phyloP scores from a whole-genome alignment of 2,329 filamentous ascomycete species.

The Lasiodiplodia sp. region DNA sequence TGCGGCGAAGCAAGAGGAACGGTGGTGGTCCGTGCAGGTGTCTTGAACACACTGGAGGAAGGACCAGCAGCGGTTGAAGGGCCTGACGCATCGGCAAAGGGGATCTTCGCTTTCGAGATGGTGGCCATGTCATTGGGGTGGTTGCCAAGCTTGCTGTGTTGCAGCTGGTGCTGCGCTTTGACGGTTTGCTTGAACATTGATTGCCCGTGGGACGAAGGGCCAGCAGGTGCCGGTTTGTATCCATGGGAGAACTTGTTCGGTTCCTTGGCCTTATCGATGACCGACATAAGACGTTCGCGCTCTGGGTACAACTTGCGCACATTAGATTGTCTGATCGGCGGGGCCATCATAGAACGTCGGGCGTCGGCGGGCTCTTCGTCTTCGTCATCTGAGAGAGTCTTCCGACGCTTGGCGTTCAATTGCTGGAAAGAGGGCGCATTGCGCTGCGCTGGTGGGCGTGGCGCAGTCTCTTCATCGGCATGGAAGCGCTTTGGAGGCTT shows the following conservation, averaged over 20 bases:
- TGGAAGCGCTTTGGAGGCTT: slow-evolving; percentile 76
- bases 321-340: slow-evolving; percentile 82
- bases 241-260: slow-evolving; percentile 68
- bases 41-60: slow-evolving; percentile 64
- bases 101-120: slow-evolving; percentile 85
- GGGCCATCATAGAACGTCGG: slow-evolving; percentile 75
- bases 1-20: slow-evolving; percentile 77
- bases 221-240: slow-evolving; percentile 66
- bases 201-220: slow-evolving; percentile 51
- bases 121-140: slow-evolving; percentile 86
- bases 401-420: slow-evolving; percentile 78
- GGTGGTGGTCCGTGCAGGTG: slow-evolving; percentile 66
- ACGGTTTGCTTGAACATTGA: slow-evolving; percentile 70
- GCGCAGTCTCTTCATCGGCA: slow-evolving; percentile 64
- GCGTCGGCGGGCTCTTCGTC: slow-evolving; percentile 68
- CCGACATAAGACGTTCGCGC: slow-evolving; percentile 30
- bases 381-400: slow-evolving; percentile 69
- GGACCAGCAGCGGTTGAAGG: slow-evolving; percentile 33
- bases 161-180: slow-evolving; percentile 69
- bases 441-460: slow-evolving; percentile 62
- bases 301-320: slow-evolving; percentile 68
- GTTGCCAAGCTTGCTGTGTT: slow-evolving; percentile 67
- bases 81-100: slow-evolving; percentile 77
- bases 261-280: slow-evolving; percentile 47
- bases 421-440: slow-evolving; percentile 62